Evolutionary conservation across 2,329 filamentous ascomycete species (phyloP), one percentile per base, ranked within the genome.

Genomic region (Arthrobotrys musiformis): DNA sequence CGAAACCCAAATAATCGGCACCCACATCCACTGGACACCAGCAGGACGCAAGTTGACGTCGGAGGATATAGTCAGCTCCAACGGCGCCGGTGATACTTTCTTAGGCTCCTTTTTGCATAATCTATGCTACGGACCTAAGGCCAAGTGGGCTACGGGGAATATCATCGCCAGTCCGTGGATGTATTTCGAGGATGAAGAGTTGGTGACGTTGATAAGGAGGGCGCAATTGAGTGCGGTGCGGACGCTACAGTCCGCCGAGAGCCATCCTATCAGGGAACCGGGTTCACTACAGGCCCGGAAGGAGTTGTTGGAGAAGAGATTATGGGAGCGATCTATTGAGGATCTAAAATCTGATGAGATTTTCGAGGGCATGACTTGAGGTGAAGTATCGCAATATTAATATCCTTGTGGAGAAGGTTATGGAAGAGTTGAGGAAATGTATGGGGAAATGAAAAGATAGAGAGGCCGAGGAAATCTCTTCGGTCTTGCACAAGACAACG

Each of bases 61-160:
- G 4, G 5, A 19, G 4, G 9, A 46, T 2, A 11, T 69, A 0
- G 52, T 77, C 2, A 70, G 50, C 13, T 61, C 73, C 24, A 77
- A 77, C 33, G 73, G 73, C 1, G 73, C 66, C 15, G 73, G 73
- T 5, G 73, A 77, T 50, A 77, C 66, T 6, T 70, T 77, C 30
- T 35, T 77, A 35, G 73, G 73, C 7, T 44, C 50, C 2, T 70
- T 77, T n/a, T 15, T 77, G 5, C 46, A 66, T 4, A 33, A 24
- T n/a, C n/a, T 74, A 6, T 6, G n/a, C n/a, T n/a, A n/a, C 33
- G 40, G 13, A 48, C 35, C 15, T 7, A 48, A 60, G 54, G 6
- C 15, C 9, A n/a, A 35, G 1, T n/a, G 11, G n/a, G 15, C 3
- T 1, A 11, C 46, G 4, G 56, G n/a, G 15, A 56, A 30, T 28